These are phyloP conservation scores for Marchantia polymorpha DNA, from an alignment of 225 moss, liverwort and hornwort species.

Conservation along the genomic window DNA sequence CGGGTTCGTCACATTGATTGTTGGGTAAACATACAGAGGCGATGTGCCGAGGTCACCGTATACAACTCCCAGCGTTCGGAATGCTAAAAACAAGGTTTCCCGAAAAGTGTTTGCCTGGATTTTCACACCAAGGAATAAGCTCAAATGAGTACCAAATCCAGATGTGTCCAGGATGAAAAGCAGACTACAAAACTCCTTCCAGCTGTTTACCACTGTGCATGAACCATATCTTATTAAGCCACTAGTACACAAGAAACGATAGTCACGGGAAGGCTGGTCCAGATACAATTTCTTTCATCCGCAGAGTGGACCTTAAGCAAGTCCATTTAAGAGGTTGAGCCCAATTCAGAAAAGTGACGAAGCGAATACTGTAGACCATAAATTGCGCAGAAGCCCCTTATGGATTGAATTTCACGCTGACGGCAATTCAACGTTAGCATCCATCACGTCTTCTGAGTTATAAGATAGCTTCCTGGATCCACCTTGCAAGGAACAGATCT, in stretches of 20 bases:
- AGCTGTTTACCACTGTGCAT: no score
- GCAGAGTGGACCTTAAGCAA: no score
- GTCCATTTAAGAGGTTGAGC: no score
- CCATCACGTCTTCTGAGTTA: neutral
- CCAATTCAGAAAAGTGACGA: no score
- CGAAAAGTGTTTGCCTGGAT: slow-evolving; percentile 43
- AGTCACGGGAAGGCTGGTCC: no score
- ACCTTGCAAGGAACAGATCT: neutral
- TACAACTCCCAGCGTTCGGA: slow-evolving; percentile 80
- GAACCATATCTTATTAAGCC: no score
- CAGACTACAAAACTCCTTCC: no score
- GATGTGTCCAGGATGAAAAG: no score
- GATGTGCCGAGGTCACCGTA: slow-evolving; percentile 90
- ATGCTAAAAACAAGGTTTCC: slow-evolving; percentile 55
- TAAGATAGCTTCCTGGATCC: neutral
- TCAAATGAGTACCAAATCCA: neutral
- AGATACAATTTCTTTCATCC: no score
- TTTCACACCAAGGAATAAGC: neutral
- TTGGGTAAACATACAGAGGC: slow-evolving; percentile 87
- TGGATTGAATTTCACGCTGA: neutral
- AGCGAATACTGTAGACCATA: no score
- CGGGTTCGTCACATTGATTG: slow-evolving; percentile 51
- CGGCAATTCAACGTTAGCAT: neutral
- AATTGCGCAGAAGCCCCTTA: neutral
- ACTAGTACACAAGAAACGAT: no score